phyloP scores from a whole-genome alignment of 2,329 filamentous ascomycete species.

The Lomentospora prolificans region DNA sequence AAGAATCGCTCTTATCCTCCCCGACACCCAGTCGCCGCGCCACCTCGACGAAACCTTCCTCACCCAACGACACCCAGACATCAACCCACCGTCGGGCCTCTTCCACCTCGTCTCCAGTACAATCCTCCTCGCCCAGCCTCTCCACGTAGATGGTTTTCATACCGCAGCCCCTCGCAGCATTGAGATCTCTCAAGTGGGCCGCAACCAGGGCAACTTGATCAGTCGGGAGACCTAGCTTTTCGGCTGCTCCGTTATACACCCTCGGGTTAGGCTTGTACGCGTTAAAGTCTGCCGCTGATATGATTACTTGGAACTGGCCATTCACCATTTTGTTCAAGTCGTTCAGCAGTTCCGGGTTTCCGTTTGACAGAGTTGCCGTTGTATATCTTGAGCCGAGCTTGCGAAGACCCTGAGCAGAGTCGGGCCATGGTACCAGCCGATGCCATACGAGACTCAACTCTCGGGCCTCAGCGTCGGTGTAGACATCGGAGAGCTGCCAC shows the following conservation, averaged over 20 bases:
- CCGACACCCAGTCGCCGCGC: conserved; percentile 6
- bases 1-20: too few species aligned
- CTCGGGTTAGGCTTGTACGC: conserved; percentile 64
- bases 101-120: conserved; percentile 38
- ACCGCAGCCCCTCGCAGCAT: conserved; percentile 54
- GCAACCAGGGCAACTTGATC: conserved; percentile 66
- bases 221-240: conserved; percentile 44
- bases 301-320: conserved; percentile 52
- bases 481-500: conserved; percentile 49
- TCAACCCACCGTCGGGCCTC: conserved; percentile 32
- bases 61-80: conserved; percentile 9
- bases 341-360: conserved; percentile 54
- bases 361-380: conserved; percentile 65
- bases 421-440: conserved; percentile 58
- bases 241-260: conserved; percentile 60
- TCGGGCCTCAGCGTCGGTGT: conserved; percentile 50
- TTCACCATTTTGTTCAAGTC: conserved; percentile 51
- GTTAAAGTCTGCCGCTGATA: conserved; percentile 60
- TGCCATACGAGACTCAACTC: conserved; percentile 64
- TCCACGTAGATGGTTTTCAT: conserved; percentile 67
- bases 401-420: conserved; percentile 46
- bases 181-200: conserved; percentile 60
- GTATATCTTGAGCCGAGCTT: conserved; percentile 41
- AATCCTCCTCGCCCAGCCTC: conserved; percentile 55
- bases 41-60: conserved; percentile 5